These are phyloP conservation scores for Phytopythium kandeliae DNA, from an alignment of 352 stramenopile genomes.

Conservation along the genomic window DNA sequence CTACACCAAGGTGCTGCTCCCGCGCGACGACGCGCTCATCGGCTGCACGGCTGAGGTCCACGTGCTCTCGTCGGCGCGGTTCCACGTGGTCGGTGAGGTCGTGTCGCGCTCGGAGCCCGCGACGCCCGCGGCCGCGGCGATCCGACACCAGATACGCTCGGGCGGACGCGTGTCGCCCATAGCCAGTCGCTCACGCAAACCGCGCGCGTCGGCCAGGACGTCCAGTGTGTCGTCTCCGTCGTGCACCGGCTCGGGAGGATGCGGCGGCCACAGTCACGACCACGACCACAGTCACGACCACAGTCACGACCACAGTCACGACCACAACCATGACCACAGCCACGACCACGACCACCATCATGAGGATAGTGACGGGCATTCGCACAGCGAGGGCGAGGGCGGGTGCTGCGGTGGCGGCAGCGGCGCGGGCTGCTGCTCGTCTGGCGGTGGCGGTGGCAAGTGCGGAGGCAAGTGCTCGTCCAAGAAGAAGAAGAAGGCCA, in stretches of 20 bases:
- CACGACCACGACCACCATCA: conserved; percentile 15
- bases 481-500: conserved; percentile 29
- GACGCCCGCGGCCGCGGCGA: conserved; percentile 38
- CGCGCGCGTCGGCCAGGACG: conserved; percentile 8
- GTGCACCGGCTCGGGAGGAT: conserved; percentile 23
- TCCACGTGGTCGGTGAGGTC: conserved; percentile 71
- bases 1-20: conserved; percentile 90
- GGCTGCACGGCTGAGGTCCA: conserved; percentile 63
- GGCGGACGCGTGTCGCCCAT: conserved; percentile 24
- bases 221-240: conserved; percentile 8
- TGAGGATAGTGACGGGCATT: conserved; percentile 11
- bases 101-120: conserved; percentile 48
- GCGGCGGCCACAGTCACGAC: conserved; percentile 14
- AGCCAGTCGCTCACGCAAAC: conserved; percentile 3
- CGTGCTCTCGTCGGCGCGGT: conserved; percentile 47
- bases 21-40: conserved; percentile 64
- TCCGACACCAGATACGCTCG: conserved; percentile 46
- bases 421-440: conserved; percentile 25
- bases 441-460: conserved; percentile 14
- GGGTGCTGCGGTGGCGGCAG: conserved; percentile 26
- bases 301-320: conserved; percentile 9
- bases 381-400: conserved; percentile 13
- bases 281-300: conserved; percentile 9
- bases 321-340: conserved; percentile 11
- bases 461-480: conserved; percentile 26